Base-by-base conservation (phyloP, 176 grass and related monocot genomes). In the Canna indica region DNA sequence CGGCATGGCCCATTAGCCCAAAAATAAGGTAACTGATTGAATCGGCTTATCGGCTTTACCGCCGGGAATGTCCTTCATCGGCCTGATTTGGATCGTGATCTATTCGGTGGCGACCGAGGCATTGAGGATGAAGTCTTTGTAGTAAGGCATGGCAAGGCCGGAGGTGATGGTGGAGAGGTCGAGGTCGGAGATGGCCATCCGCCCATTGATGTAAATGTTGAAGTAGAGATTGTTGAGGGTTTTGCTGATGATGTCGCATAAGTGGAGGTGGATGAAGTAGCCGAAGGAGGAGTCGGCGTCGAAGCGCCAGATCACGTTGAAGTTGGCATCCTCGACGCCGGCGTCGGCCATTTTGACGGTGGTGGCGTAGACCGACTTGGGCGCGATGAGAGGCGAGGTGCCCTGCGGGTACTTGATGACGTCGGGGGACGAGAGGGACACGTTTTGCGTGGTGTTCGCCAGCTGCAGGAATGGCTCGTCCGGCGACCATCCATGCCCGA, bases 171-270 rank as follows among this genome's bases (percentile, higher is more conserved):
- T 92, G 7, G 89, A 85, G 32, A 97, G 80, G 75, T 97, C 94
- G 3, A 97, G 84, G 7, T 82, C 89, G 0, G 84, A 87, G 53
- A 92, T 67, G 59, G 89, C 94, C 84, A 80, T 92, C 32, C 70
- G 70, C 1, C 60, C 86, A 47, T 83, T 90, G 57, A 97, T 26
- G 86, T 78, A 97, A 0, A 85, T 89, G 79, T 92, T 83, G 86
- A 97, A 97, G 75, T 97, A 97, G 75, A 92, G 94, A 58, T 92
- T 86, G 68, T 97, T 87, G 64, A 79, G 72, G 65, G 81, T 30
- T 67, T 83, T 85, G 80, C 94, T 97, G 5, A 97, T 59, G 82
- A 97, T 92, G 82, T 97, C 94, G 53, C 81, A 82, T 76, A 97
- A 97, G 81, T 92, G 88, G 48, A 97, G 82, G 7, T 89, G 86